Percentiles rank a stretch among this genome's conserved stretches.
These are phyloP conservation scores for Epichloe festucae DNA, from an alignment of 2,329 filamentous ascomycete genomes.

Conservation along the genomic window DNA sequence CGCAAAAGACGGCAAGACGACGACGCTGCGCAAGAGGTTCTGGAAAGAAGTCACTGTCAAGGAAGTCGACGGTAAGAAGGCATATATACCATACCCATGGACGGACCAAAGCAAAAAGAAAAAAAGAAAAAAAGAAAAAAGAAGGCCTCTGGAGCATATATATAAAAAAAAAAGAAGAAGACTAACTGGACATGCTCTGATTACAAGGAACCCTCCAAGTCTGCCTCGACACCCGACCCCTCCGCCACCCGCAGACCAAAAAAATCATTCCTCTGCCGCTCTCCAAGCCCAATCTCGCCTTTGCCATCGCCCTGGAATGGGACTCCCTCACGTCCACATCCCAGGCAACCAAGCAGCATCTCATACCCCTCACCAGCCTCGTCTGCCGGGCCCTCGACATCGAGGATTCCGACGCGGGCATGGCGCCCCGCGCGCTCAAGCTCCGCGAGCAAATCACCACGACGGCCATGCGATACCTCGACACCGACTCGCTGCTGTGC, in stretches of 20 bases:
- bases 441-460: slow-evolving; percentile 51
- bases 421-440: slow-evolving; percentile 25
- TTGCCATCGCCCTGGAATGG: slow-evolving; percentile 86
- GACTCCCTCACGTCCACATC: slow-evolving; percentile 71
- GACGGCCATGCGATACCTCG: slow-evolving; percentile 70
- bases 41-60: slow-evolving; percentile 74
- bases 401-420: slow-evolving; percentile 44
- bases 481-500: slow-evolving; percentile 86
- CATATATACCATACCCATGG: neutral
- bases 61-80: slow-evolving; percentile 47
- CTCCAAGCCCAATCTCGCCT: slow-evolving; percentile 68
- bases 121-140: neutral
- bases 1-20: slow-evolving; percentile 23
- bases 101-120: neutral
- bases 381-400: slow-evolving; percentile 77
- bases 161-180: neutral
- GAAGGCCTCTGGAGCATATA: too few relatives aligned
- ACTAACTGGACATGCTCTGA: neutral
- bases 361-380: slow-evolving; percentile 82
- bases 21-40: slow-evolving; percentile 56
- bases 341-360: slow-evolving; percentile 73
- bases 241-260: slow-evolving; percentile 66
- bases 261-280: slow-evolving; percentile 58
- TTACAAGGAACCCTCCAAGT: slow-evolving; percentile 41
- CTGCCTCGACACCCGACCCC: slow-evolving; percentile 63